phyloP scores from a whole-genome alignment of 768 basidiomycete genomes.

The Pleurotus eryngii region DNA sequence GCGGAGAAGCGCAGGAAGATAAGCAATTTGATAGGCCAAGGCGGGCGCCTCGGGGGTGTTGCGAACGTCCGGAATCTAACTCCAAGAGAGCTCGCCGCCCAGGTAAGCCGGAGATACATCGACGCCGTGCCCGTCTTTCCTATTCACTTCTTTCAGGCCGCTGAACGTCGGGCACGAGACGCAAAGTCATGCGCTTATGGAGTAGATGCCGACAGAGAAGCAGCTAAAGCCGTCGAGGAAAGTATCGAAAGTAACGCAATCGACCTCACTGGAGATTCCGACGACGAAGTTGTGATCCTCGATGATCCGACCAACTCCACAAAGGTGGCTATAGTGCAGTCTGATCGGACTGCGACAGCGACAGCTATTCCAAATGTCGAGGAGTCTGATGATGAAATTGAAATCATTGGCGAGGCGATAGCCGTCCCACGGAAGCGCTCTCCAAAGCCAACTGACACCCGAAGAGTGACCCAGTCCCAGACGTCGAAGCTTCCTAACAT shows the following conservation, averaged over 20 bases:
- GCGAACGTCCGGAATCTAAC: slow-evolving; percentile 39
- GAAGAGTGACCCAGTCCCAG: no score
- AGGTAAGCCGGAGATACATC: slow-evolving; percentile 36
- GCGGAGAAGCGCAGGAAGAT: slow-evolving; percentile 69
- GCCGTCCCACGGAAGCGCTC: not conserved
- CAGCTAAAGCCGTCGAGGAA: slow-evolving; percentile 64
- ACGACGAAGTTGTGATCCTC: slow-evolving; percentile 34
- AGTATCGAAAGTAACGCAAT: slow-evolving; percentile 60
- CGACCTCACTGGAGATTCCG: slow-evolving; percentile 48
- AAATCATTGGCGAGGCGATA: not conserved
- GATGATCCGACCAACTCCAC: slow-evolving; percentile 23
- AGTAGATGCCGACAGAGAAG: slow-evolving; percentile 51
- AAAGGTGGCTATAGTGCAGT: slow-evolving; percentile 14
- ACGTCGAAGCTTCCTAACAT: no score
- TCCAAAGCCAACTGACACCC: not conserved
- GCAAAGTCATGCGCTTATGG: slow-evolving; percentile 74
- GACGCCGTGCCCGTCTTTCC: slow-evolving; percentile 5
- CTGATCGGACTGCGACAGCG: slow-evolving; percentile 9
- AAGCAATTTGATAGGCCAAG: slow-evolving; percentile 41
- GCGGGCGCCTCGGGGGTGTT: slow-evolving; percentile 59
- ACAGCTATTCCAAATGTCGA: slow-evolving; percentile 6
- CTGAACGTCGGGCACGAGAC: slow-evolving; percentile 73
- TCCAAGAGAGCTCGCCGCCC: slow-evolving; percentile 71
- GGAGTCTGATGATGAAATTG: not conserved
- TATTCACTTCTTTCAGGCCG: slow-evolving; percentile 56